phyloP scores from a whole-genome alignment of 176 grass and related monocot genomes.

The Canna indica region DNA sequence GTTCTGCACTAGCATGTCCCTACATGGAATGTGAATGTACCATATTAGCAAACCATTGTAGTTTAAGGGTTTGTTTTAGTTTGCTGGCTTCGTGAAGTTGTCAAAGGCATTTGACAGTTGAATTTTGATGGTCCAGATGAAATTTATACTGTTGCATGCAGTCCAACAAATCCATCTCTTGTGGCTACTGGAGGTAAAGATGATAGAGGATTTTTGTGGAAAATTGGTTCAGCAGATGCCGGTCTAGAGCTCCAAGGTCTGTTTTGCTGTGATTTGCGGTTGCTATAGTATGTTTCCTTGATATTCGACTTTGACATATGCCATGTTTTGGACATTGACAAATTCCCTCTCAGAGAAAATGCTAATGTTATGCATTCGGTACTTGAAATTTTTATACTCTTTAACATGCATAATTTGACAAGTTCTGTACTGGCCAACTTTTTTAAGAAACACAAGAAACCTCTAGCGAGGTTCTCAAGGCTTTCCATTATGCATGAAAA shows the following conservation, averaged over 20 bases:
- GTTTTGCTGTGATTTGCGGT: background rate
- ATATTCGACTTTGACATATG: background rate
- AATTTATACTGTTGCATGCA: conserved; percentile 62
- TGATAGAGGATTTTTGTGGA: conserved; percentile 89
- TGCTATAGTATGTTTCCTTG: background rate
- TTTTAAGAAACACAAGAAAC: no score
- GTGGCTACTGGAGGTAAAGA: conserved; percentile 80
- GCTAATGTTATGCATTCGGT: background rate
- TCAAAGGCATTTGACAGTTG: background rate
- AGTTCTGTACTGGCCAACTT: background rate
- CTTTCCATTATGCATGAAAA: no score
- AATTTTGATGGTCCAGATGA: conserved; percentile 48
- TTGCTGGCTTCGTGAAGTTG: background rate
- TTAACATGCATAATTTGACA: background rate
- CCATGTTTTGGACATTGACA: background rate
- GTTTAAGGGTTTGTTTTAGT: no score
- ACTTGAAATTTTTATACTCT: background rate
- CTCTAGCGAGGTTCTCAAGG: no score
- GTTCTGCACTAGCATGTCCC: background rate
- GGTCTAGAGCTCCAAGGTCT: conserved; percentile 55
- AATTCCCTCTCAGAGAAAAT: background rate
- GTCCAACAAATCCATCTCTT: conserved; percentile 58
- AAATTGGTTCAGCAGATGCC: conserved; percentile 51
- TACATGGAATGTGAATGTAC: no score
- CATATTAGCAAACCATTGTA: background rate